Evolutionary conservation across 2,329 filamentous ascomycete genomes (phyloP).

Genomic region (Sporothrix pseudoabietina): DNA sequence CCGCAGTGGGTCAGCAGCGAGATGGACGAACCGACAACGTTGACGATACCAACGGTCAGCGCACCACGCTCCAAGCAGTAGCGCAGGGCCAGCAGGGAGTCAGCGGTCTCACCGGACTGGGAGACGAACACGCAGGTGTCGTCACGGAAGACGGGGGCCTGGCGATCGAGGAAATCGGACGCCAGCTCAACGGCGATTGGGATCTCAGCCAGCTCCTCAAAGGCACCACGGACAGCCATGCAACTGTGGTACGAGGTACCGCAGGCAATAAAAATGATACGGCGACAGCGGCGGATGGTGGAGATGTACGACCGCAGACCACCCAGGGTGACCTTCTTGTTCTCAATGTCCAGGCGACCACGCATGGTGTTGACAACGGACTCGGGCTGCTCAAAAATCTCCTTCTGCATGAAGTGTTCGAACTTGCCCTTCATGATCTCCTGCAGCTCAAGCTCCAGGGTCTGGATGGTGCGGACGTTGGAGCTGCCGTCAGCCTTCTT

Average conservation of each 20-base stretch:
- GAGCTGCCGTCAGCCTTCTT: constrained; percentile 96
- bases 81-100: constrained; percentile 93
- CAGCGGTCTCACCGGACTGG: constrained; percentile 96
- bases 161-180: constrained; percentile 95
- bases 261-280: constrained; percentile 98
- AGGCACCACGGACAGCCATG: constrained; percentile 97
- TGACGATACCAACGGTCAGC: constrained; percentile 96
- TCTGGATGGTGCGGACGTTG: constrained; percentile 98
- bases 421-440: constrained; percentile 99
- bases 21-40: constrained; percentile 97
- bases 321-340: constrained; percentile 94
- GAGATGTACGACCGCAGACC: constrained; percentile 94
- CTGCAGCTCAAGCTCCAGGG: constrained; percentile 96
- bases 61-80: constrained; percentile 98
- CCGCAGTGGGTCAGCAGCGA: constrained; percentile 97
- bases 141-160: constrained; percentile 98
- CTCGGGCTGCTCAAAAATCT: constrained; percentile 99
- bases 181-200: constrained; percentile 96
- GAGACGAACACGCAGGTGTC: constrained; percentile 99
- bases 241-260: constrained; percentile 98
- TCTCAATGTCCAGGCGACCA: constrained; percentile 89
- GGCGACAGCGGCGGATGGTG: constrained; percentile 93
- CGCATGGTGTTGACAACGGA: constrained; percentile 99
- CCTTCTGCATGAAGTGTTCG: constrained; percentile 99
- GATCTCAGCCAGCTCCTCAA: constrained; percentile 97